Conservation (phyloP, 306 rosid species). For the Rosa rugosa region DNA sequence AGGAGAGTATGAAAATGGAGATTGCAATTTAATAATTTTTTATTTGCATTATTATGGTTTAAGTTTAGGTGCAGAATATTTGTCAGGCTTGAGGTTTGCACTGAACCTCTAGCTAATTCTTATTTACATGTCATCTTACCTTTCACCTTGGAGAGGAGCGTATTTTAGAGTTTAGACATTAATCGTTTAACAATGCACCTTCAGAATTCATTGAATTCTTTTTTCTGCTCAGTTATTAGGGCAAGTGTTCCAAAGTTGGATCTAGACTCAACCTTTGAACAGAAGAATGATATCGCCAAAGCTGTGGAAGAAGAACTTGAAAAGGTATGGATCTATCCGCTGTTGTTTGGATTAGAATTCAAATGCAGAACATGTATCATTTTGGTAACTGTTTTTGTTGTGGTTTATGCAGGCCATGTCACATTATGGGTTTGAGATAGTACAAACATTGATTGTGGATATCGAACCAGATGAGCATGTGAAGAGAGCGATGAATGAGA, state of each 20-base stretch:
- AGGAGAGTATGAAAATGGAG: not conserved
- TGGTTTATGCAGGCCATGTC: constrained; percentile 50
- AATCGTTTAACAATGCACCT: not conserved
- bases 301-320: constrained; percentile 55
- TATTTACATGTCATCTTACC: not conserved
- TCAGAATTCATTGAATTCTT: constrained; percentile 5
- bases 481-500: constrained; percentile 55
- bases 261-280: constrained; percentile 54
- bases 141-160: not conserved
- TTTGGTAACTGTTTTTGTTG: not conserved
- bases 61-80: not conserved
- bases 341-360: not conserved
- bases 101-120: not conserved
- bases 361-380: not conserved
- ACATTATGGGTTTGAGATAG: constrained; percentile 52
- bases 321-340: constrained; percentile 32
- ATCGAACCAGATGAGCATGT: constrained; percentile 60
- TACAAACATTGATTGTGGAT: constrained; percentile 53
- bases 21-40: not conserved
- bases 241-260: constrained; percentile 61
- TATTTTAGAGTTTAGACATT: not conserved
- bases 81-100: not conserved
- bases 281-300: constrained; percentile 58
- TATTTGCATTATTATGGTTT: not conserved
- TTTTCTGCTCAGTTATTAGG: constrained; percentile 42